A percentile compares a stretch with the other conserved stretches of the same genome.
These are phyloP conservation scores for Zygotorulaspora florentina DNA, from an alignment of 805 yeast species.

Conservation along the genomic window DNA sequence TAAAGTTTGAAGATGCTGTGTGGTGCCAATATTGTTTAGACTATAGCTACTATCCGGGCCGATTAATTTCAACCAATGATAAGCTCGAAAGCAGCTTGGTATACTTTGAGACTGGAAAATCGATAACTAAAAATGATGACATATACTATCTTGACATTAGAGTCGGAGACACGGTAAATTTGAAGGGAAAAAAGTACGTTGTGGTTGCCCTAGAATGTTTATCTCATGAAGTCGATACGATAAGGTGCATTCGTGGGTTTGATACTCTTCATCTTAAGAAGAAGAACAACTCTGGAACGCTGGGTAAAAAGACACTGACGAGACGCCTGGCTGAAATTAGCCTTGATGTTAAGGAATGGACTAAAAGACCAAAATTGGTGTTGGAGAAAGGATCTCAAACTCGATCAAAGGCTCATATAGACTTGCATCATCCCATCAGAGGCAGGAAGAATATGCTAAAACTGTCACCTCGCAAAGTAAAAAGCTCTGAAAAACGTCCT, in stretches of 20 bases:
- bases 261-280: slow-evolving; percentile 43
- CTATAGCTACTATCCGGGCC: slow-evolving; percentile 47
- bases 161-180: slow-evolving; percentile 50
- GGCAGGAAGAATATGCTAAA: slow-evolving; percentile 17
- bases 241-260: slow-evolving; percentile 59
- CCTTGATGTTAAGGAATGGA: slow-evolving; percentile 36
- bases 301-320: slow-evolving; percentile 18
- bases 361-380: slow-evolving; percentile 32
- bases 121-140: slow-evolving; percentile 24
- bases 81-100: slow-evolving; percentile 16
- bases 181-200: slow-evolving; percentile 35
- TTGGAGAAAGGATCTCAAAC: slow-evolving; percentile 14
- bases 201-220: slow-evolving; percentile 46
- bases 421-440: slow-evolving; percentile 20
- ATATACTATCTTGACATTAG: slow-evolving; percentile 48
- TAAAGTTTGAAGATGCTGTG: slow-evolving; percentile 39
- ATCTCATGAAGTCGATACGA: slow-evolving; percentile 21
- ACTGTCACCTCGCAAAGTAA: slow-evolving; percentile 13
- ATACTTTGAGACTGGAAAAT: slow-evolving; percentile 21
- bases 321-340: slow-evolving; percentile 32
- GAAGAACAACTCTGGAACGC: slow-evolving; percentile 20
- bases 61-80: slow-evolving; percentile 29
- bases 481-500: slow-evolving; percentile 3
- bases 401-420: slow-evolving; percentile 15
- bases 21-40: slow-evolving; percentile 51